Conservation (phyloP, 352 stramenopile genomes). For the Phytopythium kandeliae region DNA sequence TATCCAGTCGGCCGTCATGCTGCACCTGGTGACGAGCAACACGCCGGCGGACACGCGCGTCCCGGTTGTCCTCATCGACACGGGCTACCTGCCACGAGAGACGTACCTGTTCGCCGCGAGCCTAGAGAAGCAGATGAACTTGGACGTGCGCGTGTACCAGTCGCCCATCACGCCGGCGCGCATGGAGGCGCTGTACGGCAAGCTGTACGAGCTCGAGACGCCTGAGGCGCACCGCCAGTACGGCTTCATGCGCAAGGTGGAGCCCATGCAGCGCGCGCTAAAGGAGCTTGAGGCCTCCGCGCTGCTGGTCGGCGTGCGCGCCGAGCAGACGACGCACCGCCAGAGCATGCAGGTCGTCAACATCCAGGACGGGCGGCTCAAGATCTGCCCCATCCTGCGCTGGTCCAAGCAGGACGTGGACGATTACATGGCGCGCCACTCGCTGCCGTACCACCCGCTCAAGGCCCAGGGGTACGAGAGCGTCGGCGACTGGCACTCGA, state of each 20-base stretch:
- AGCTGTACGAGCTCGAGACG: conserved; percentile 70
- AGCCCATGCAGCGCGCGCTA: conserved; percentile 78
- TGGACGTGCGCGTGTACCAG: conserved; percentile 78
- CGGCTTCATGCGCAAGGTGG: conserved; percentile 78
- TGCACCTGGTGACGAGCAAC: conserved; percentile 53
- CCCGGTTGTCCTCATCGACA: conserved; percentile 82
- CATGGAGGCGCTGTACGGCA: conserved; percentile 86
- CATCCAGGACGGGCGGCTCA: conserved; percentile 73
- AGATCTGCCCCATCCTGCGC: conserved; percentile 82
- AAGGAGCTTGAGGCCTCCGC: conserved; percentile 48
- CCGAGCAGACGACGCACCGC: conserved; percentile 65
- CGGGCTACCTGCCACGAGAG: conserved; percentile 74
- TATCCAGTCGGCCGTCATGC: conserved; percentile 83
- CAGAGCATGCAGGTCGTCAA: conserved; percentile 73
- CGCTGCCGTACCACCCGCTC: conserved; percentile 80
- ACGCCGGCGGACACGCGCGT: conserved; percentile 26
- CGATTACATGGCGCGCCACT: conserved; percentile 62
- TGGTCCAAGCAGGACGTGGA: conserved; percentile 76
- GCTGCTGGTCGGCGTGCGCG: conserved; percentile 78
- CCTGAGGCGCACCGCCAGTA: conserved; percentile 74
- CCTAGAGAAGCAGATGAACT: conserved; percentile 49
- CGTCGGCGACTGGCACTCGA: conserved; percentile 81
- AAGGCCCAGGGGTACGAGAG: conserved; percentile 78
- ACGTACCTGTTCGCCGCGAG: conserved; percentile 80
- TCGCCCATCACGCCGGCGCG: conserved; percentile 64